A percentile compares a stretch with the other conserved stretches of the same genome.
phyloP scores from a whole-genome alignment of 2,329 filamentous ascomycete genomes.

The Nannizziopsis barbatae region DNA sequence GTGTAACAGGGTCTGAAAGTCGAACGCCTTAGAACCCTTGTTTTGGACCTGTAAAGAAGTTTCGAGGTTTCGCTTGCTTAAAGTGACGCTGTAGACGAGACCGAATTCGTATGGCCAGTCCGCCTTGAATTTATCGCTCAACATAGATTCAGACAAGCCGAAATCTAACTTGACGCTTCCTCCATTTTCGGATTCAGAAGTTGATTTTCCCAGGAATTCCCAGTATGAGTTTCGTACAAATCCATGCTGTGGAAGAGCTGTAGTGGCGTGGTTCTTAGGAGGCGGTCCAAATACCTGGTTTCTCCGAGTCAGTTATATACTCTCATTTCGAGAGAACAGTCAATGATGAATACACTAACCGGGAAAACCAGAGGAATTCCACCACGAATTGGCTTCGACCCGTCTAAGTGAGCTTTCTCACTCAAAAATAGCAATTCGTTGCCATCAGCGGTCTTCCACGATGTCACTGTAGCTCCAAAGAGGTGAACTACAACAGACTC shows the following conservation, averaged over 20 bases:
- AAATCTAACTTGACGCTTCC: conserved; percentile 88
- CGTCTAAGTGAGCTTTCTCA: conserved; percentile 68
- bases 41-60: conserved; percentile 83
- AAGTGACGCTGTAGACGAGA: conserved; percentile 83
- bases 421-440: conserved; percentile 80
- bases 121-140: conserved; percentile 56
- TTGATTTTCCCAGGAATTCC: conserved; percentile 88
- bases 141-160: conserved; percentile 63
- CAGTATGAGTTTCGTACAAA: conserved; percentile 46
- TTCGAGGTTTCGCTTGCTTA: conserved; percentile 61
- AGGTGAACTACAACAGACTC: conserved; percentile 78
- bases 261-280: conserved; percentile 64
- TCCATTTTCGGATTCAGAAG: conserved; percentile 52
- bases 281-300: conserved; percentile 68
- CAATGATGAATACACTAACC: conserved; percentile 43
- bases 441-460: conserved; percentile 75
- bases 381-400: conserved; percentile 77
- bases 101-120: conserved; percentile 82
- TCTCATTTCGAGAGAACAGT: no score
- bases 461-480: conserved; percentile 84
- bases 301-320: not conserved
- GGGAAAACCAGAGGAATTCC: conserved; percentile 91
- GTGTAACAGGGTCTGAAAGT: conserved; percentile 85
- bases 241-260: conserved; percentile 61
- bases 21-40: conserved; percentile 68